Evolutionary conservation across 2,329 filamentous ascomycete genomes (phyloP), one percentile per base, ranked within the genome.

Genomic region (Calonectria pseudoreteaudii): DNA sequence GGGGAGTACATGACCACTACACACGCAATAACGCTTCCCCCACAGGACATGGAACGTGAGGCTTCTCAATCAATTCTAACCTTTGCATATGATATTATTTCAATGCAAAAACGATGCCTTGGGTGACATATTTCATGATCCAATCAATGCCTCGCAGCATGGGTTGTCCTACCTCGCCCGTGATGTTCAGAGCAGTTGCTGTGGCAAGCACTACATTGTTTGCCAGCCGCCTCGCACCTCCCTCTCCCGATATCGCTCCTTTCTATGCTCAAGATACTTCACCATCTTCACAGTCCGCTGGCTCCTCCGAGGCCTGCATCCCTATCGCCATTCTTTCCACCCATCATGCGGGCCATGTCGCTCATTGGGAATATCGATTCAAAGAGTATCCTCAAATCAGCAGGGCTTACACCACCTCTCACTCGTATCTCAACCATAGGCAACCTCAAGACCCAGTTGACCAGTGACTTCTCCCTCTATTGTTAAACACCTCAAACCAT

Each of bases 211-310:
- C 44, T 41, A 52, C 34, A 60, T 68, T 44, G 68, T 60, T 60
- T 77, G 76, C 66, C 76, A 77, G 66, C 73, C 78, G 76, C 67
- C 71, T 72, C 62, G 68, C 78, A 80, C 77, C 73, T 80, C 50
- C 76, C 75, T 66, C 56, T 31, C 66, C 64, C 36, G 38, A 47
- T 53, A 30, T 65, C 56, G 18, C 31, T 7, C 13, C 18, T 31
- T 23, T 20, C 28, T 71, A 26, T 30, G 8, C 34, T 44, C 23
- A 26, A 50, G 38, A 16, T 20, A 68, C 28, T 18, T 49, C 7
- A 26, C 49, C 60, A 41, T 20, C 58, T 30, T 70, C 58, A 13
- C n/a, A 44, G 50, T 56, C 38, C 28, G 6, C 28, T 31, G 36
- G n/a, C n/a, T 30, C n/a, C 11, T 34, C 8, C 30, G 20, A 31